Evolutionary conservation across 2,329 filamentous ascomycete genomes (phyloP).

Genomic region (Ascochyta koolunga): DNA sequence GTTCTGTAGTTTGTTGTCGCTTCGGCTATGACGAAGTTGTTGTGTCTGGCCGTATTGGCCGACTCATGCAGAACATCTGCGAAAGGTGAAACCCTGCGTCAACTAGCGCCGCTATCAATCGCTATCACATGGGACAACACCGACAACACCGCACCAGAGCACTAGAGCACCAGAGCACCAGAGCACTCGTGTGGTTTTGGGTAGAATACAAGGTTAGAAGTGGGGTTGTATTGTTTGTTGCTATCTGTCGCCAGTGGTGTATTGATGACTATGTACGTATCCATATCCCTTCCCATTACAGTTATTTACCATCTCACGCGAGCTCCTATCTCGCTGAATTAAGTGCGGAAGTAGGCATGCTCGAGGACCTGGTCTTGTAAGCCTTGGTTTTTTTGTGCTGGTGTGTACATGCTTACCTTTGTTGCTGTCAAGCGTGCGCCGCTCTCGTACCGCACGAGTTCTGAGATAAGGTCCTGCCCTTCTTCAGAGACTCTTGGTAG

Average conservation of each 20-base stretch:
- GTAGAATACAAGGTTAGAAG: neutral
- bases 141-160: neutral
- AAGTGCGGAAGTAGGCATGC: constrained; percentile 36
- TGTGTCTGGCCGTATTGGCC: too few species aligned
- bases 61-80: neutral
- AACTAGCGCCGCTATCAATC: constrained; percentile 14
- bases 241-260: neutral
- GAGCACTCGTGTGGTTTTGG: neutral
- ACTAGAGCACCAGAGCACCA: too few species aligned
- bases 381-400: neutral
- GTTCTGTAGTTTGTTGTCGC: constrained; percentile 33
- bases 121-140: constrained; percentile 10
- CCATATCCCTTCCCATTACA: constrained; percentile 1
- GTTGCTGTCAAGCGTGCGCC: constrained; percentile 69
- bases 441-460: constrained; percentile 75
- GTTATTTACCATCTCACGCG: neutral
- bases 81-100: constrained; percentile 16
- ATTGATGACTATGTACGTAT: constrained; percentile 7
- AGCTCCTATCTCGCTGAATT: neutral
- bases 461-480: constrained; percentile 69
- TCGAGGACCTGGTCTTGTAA: constrained; percentile 31
- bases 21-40: constrained; percentile 10
- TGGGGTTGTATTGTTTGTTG: neutral
- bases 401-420: constrained; percentile 54
- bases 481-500: constrained; percentile 65